Evolutionary conservation across 2,329 filamentous ascomycete genomes (phyloP).

Genomic region (Apiospora saccharicola): DNA sequence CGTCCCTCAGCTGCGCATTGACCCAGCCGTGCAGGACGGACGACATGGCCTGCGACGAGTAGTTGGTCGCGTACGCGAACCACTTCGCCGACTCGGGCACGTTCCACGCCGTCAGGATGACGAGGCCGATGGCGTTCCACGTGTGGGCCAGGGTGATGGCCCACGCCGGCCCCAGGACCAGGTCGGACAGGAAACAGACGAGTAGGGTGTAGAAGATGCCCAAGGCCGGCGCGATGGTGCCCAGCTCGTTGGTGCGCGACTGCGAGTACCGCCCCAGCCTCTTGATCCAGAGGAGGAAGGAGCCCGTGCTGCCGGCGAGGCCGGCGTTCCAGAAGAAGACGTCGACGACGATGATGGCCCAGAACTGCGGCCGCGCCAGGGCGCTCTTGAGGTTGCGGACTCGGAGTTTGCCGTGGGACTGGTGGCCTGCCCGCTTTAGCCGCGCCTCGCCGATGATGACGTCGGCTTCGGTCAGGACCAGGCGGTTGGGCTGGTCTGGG

Average conservation of each 20-base stretch:
- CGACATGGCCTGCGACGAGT: slow-evolving; percentile 58
- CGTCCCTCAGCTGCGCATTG: slow-evolving; percentile 55
- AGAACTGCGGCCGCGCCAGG: slow-evolving; percentile 54
- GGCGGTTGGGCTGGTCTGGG: slow-evolving; percentile 33
- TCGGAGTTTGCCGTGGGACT: slow-evolving; percentile 21
- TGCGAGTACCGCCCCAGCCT: slow-evolving; percentile 55
- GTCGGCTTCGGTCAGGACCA: slow-evolving; percentile 44
- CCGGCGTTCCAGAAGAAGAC: slow-evolving; percentile 64
- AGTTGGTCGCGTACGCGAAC: slow-evolving; percentile 59
- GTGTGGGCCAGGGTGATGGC: slow-evolving; percentile 58
- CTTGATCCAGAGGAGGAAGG: slow-evolving; percentile 65
- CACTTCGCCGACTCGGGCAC: slow-evolving; percentile 62
- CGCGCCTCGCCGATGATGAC: slow-evolving; percentile 53
- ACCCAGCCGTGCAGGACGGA: slow-evolving; percentile 63
- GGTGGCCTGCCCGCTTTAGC: slow-evolving; percentile 49
- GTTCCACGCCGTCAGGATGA: slow-evolving; percentile 59
- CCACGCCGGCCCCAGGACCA: slow-evolving; percentile 58
- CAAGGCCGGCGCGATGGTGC: slow-evolving; percentile 58
- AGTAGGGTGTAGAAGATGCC: slow-evolving; percentile 64
- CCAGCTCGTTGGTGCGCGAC: slow-evolving; percentile 57
- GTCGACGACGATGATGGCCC: slow-evolving; percentile 57
- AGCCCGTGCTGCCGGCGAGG: slow-evolving; percentile 53
- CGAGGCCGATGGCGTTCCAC: slow-evolving; percentile 59
- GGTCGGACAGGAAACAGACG: slow-evolving; percentile 61
- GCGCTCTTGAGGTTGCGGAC: slow-evolving; percentile 42